Evolutionary conservation across 2,329 filamentous ascomycete species (phyloP).

Genomic region (Penicillium sp.): DNA sequence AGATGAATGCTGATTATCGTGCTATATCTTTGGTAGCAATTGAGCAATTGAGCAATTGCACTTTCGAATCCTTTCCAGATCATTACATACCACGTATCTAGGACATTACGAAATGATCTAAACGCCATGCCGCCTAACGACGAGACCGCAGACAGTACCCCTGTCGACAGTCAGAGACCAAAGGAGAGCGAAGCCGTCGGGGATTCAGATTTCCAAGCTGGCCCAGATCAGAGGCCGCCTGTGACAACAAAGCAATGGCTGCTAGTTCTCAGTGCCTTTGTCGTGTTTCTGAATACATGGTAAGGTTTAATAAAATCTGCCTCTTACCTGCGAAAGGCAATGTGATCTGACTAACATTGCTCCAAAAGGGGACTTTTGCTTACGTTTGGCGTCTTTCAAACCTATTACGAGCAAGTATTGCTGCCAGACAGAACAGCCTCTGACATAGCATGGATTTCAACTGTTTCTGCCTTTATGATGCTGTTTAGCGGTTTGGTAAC

Average conservation of each 20-base stretch:
- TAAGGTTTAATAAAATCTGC: constrained; percentile 16
- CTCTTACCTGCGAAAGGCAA: constrained; percentile 20
- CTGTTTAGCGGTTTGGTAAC: not conserved
- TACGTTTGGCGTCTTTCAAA: constrained; percentile 25
- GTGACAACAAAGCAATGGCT: constrained; percentile 19
- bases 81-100: not conserved
- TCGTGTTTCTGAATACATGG: constrained; percentile 33
- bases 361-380: constrained; percentile 8
- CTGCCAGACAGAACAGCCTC: constrained; percentile 22
- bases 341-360: not conserved
- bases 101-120: not conserved
- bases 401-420: constrained; percentile 24
- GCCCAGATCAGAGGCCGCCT: not conserved
- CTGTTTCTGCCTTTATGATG: not conserved
- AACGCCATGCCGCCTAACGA: too few species aligned
- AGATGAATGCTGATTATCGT: too few species aligned
- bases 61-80: too few species aligned
- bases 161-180: too few species aligned
- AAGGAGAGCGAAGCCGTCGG: not conserved
- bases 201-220: not conserved
- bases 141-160: too few species aligned
- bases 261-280: constrained; percentile 27
- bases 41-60: too few species aligned
- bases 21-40: too few species aligned
- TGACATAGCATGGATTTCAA: not conserved